Evolutionary conservation across 805 yeast genomes (phyloP).

Genomic region (Metschnikowia baotianmanensis): DNA sequence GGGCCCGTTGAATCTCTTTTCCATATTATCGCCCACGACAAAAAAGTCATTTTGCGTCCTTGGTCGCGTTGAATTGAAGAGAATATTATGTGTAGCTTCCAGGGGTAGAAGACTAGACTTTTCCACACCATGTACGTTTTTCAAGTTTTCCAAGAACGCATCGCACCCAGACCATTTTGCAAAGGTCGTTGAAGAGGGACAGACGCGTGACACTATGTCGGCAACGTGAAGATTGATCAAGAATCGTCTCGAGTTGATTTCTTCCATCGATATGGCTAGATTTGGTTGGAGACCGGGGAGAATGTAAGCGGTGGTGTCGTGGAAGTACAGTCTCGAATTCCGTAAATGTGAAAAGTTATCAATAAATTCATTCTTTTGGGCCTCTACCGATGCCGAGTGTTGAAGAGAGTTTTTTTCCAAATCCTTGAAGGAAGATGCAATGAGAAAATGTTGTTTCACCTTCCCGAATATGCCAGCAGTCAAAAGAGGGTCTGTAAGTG

Average conservation of each 20-base stretch:
- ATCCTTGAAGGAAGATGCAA: constrained; percentile 22
- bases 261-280: constrained; percentile 36
- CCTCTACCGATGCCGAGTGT: constrained; percentile 7
- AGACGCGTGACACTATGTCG: constrained; percentile 35
- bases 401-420: constrained; percentile 10
- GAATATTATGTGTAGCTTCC: constrained; percentile 2
- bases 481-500: constrained; percentile 27
- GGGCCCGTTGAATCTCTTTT: background rate
- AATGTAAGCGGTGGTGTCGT: constrained; percentile 33
- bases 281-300: constrained; percentile 21
- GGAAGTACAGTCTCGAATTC: constrained; percentile 19
- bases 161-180: constrained; percentile 13
- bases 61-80: constrained; percentile 1
- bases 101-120: constrained; percentile 1
- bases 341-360: constrained; percentile 37
- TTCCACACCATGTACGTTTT: background rate
- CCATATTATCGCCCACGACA: constrained; percentile 9
- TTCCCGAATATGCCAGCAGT: constrained; percentile 29
- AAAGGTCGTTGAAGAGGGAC: constrained; percentile 24
- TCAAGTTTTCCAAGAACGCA: constrained; percentile 3
- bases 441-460: constrained; percentile 15
- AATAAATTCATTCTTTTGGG: background rate
- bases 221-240: constrained; percentile 41
- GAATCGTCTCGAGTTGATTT: constrained; percentile 35
- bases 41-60: constrained; percentile 1